Evolutionary conservation across 768 basidiomycete genomes (phyloP).

Genomic region (Tylopilus felleus): DNA sequence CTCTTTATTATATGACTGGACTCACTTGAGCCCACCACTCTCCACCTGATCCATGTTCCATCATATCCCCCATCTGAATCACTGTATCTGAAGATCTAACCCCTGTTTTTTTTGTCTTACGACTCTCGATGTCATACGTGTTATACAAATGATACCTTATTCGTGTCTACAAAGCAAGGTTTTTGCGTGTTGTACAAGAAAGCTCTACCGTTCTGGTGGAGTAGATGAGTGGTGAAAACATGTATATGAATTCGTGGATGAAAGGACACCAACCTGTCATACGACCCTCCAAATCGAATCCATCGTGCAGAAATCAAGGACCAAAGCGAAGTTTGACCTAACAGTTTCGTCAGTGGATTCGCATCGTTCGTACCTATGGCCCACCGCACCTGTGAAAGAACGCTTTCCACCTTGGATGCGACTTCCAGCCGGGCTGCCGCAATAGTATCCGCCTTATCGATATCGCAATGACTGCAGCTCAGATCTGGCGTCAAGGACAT

Average conservation of each 20-base stretch:
- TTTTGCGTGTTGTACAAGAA: too few species aligned
- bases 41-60: background rate
- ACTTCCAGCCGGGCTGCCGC: background rate
- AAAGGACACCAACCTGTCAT: too few species aligned
- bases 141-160: background rate
- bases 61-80: background rate
- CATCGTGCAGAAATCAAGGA: background rate
- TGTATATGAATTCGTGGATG: background rate
- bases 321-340: constrained; percentile 1
- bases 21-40: background rate
- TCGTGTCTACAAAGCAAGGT: too few species aligned
- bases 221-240: background rate
- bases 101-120: background rate
- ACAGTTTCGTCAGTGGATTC: background rate
- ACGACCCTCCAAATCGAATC: background rate
- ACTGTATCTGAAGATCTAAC: constrained; percentile 5
- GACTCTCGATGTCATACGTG: background rate
- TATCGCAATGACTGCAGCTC: background rate
- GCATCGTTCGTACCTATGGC: too few species aligned
- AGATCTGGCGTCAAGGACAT: background rate
- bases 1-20: constrained; percentile 5
- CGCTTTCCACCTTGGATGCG: background rate
- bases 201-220: background rate
- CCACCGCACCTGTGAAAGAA: background rate
- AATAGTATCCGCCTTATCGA: background rate